Evolutionary conservation across 805 yeast genomes (phyloP), one percentile per base, ranked within the genome.

Genomic region (Cyberlindnera lachancei): DNA sequence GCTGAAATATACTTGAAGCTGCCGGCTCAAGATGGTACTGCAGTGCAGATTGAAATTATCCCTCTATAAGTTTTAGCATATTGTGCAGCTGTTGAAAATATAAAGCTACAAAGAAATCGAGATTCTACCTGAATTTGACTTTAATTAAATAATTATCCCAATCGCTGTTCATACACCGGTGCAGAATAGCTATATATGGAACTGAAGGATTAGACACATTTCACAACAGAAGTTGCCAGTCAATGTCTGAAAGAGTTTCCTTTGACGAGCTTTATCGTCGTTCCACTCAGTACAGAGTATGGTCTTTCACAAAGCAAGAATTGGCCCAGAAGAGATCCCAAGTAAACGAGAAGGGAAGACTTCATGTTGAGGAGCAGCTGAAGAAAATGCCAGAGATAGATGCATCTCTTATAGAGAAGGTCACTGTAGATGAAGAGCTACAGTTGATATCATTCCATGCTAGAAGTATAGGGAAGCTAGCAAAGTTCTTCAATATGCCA

Each of bases 191-290:
- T n/a, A n/a, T n/a, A n/a, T n/a, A n/a, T n/a, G n/a, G n/a, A n/a
- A n/a, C n/a, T n/a, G n/a, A n/a, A n/a, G n/a, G n/a, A n/a, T n/a
- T n/a, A n/a, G n/a, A n/a, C n/a, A n/a, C n/a, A n/a, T n/a, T n/a
- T n/a, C n/a, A n/a, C n/a, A n/a, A n/a, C n/a, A n/a, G n/a, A n/a
- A n/a, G n/a, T n/a, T n/a, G n/a, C n/a, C n/a, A n/a, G n/a, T n/a
- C n/a, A n/a, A n/a, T n/a, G n/a, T 33, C 44, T 42, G 39, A 53
- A 27, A 55, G 67, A 33, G 67, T 82, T 7, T 63, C 86, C 1
- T 82, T 75, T 46, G 96, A 92, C 55, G 98, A 92, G 42, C 61
- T 92, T 24, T 90, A 85, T 56, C 70, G 97, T 27, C 69, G 87
- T 20, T 83, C 95, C 4, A 70, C 92, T 1, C 98, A 90, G 59